Base-by-base conservation (phyloP, 208 protist genomes). In the Balamuthia mandrillaris region DNA sequence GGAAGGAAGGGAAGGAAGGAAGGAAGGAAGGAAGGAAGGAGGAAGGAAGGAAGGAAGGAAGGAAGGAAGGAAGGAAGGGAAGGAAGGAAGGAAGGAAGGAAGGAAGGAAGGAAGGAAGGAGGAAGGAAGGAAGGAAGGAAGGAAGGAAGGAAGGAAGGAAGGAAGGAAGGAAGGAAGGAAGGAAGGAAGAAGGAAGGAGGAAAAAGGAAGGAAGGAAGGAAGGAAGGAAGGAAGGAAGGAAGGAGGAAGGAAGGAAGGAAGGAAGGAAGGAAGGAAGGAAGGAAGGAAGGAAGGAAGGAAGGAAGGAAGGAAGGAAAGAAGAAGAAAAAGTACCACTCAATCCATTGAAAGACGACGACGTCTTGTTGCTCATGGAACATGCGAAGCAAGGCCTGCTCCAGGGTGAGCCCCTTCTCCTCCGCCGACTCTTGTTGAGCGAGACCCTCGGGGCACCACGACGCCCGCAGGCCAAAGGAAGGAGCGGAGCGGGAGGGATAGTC, bases 341-440 rank as follows among this genome's bases (percentile, higher is more conserved):
- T 47, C 75, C 75, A 83, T 14, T 2, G 29, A 54, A 83, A 83
- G 49, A 83, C 10, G 52, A 83, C 49, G 52, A 83, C 56, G 52
- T 54, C 75, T 37, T 83, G 60, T 54, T 83, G 75, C 27, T 61
- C 75, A 33, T 68, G 27, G 52, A 83, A 83, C 24, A 83, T 35
- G 21, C 31, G 12, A 29, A 31, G 29, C 37, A 83, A 31, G 47
- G 27, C 49, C 16, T 44, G 54, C 75, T 83, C 66, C n/a, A 83
- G 41, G 16, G 21, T 44, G n/a, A n/a, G n/a, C n/a, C n/a, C n/a
- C n/a, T n/a, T n/a, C n/a, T n/a, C n/a, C n/a, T n/a, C n/a, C n/a
- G n/a, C n/a, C n/a, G n/a, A n/a, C n/a, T n/a, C n/a, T n/a, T n/a
- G n/a, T n/a, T n/a, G n/a, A n/a, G n/a, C n/a, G n/a, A n/a, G n/a